Base-by-base conservation (phyloP, 257 asterid species). In the Nicotiana noctiflora region DNA sequence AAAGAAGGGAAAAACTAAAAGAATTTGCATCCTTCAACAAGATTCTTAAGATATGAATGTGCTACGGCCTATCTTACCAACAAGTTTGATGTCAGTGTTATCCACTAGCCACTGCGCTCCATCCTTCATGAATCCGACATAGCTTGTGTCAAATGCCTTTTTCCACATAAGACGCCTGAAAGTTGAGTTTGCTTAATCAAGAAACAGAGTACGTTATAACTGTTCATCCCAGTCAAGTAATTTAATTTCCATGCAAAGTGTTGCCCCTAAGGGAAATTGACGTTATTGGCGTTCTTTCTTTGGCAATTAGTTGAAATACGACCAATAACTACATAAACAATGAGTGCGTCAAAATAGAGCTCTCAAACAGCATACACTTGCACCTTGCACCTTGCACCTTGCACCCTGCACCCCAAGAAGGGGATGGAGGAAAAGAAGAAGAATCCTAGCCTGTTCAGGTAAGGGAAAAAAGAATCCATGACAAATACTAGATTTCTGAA, bases 21-120 rank as follows among this genome's bases (percentile, higher is more conserved):
- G 49, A 0, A 40, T 40, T 40, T 40, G 49, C 49, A 0, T 40
- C 49, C 12, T 8, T 40, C 49, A 40, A 40, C 2, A 40, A 72
- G 23, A 14, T 23, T 23, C 51, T 74, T 49, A 49, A 74, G 8
- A 49, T 23, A 4, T 23, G 21, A 13, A 21, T 6, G 23, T 13
- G 31, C 19, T 64, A 18, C 52, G 21, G 60, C 53, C 53, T 56
- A 14, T 62, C 85, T 83, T 87, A 93, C 99, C 99, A 79, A 96
- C 97, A 85, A 96, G 97, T 87, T 94, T 90, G 91, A 96, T 83
- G 86, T 93, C 99, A 80, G 99, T 96, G 87, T 96, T 93, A 82
- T 93, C 98, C 68, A 87, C 94, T 23, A 95, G 97, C 98, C 99
- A 95, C 81, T 91, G 92, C 31, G 98, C 97, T 68, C 97, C 97